Evolutionary conservation across 2,329 filamentous ascomycete species (phyloP), one percentile per base, ranked within the genome.

Genomic region (Verticillium tricorpus): DNA sequence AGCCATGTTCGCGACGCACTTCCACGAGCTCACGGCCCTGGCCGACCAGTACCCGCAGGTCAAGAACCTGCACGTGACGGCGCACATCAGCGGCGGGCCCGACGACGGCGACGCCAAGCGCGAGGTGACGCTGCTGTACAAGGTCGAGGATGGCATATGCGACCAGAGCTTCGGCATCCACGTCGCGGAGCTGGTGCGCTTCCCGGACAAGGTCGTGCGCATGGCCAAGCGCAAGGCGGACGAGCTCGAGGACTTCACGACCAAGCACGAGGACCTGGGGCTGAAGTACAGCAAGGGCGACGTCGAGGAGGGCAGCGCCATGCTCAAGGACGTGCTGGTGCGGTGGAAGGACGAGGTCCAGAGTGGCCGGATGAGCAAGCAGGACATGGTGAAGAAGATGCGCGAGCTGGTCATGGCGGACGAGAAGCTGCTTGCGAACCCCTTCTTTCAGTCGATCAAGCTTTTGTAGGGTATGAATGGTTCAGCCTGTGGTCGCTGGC

Each of bases 181-280:
- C 76, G 96, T 99, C 15, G 95, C 95, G 1, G 95, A 99, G 78
- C 85, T 99, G 6, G 95, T 99, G 22, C 88, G 93, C 55, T 99
- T 99, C 78, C 95, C 95, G 0, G 89, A 92, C 69, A 99, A 99
- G 78, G 96, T 99, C 17, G 91, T 99, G 64, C 92, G 93, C 66
- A 99, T 99, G 96, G 95, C 95, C n/a, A 96, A 96, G 78, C 87
- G 95, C 69, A 99, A 99, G 80, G 95, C 95, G 0, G 95, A 98
- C 74, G 96, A 99, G 81, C 83, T 99, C 39, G 95, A 99, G 74
- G 95, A 99, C 74, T 99, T 99, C 70, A 90, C 91, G 0, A 85
- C 85, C 58, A 93, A 93, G 77, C 87, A 91, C 69, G 88, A 91
- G 64, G 82, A 83, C 55, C 69, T 81, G 7, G 79, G 81, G 8